Evolutionary conservation across 2,329 filamentous ascomycete genomes (phyloP), one percentile per base, ranked within the genome.

Genomic region (Botrytis deweyae): DNA sequence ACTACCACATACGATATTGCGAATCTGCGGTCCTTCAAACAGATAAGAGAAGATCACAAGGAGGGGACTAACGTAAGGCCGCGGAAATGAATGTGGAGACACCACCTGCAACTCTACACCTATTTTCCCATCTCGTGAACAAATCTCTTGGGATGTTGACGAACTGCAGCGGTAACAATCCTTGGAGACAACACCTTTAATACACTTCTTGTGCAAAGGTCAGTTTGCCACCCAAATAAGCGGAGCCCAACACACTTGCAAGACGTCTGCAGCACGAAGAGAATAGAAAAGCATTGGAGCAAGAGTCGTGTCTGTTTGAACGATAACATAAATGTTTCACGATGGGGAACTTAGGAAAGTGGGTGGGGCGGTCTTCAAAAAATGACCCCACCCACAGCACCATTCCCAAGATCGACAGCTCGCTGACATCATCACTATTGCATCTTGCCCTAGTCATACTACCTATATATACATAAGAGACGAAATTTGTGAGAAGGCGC

Each of bases 61-160:
- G 18, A 55, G 9, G n/a, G 16, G n/a, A 52, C 3, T 36, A n/a
- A 20, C 1, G 12, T 25, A 29, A n/a, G 4, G 22, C 18, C 2
- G 18, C 12, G 33, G 7, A 0, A 49, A 36, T 10, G 7, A 16
- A 29, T 29, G 29, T 29, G 29, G 8, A 25, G 7, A 9, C 1
- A 4, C 0, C 1, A 38, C 38, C 3, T 12, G 14, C 22, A 14
- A 52, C 7, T n/a, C 33, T 1, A 20, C 20, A 0, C n/a, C 7
- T 10, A 8, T n/a, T n/a, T 1, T 25, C 7, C 4, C 5, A n/a
- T 7, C 64, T 22, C 4, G 18, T 49, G 14, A 3, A 22, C 16
- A 12, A 38, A 2, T 1, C 16, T 1, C 18, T 16, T 14, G 7
- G 25, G 2, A 12, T 42, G 9, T 3, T 36, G 22, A 22, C 10